These are phyloP conservation scores for Pythium dissotocum DNA, from an alignment of 352 stramenopile species.

Conservation along the genomic window DNA sequence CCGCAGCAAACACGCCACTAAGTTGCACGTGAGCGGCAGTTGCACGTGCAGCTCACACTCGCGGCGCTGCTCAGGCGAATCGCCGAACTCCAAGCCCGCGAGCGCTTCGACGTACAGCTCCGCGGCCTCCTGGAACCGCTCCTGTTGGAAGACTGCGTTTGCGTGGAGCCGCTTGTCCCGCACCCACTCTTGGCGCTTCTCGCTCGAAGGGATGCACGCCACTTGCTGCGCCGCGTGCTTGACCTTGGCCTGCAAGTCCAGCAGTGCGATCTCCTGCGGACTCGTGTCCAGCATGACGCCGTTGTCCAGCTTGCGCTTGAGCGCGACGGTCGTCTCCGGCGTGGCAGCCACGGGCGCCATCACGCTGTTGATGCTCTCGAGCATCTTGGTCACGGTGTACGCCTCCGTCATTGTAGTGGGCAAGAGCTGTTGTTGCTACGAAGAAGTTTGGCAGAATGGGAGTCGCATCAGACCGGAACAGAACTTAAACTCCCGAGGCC, in stretches of 20 bases:
- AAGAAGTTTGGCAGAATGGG: not conserved
- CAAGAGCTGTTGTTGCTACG: not conserved
- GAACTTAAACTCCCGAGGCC: not conserved
- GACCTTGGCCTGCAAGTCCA: conserved; percentile 75
- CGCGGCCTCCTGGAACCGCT: conserved; percentile 48
- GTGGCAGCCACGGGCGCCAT: conserved; percentile 66
- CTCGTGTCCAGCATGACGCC: conserved; percentile 81
- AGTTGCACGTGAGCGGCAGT: conserved; percentile 78
- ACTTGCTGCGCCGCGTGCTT: conserved; percentile 70
- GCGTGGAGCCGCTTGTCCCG: conserved; percentile 38
- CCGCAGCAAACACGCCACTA: conserved; percentile 76
- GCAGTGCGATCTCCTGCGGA: conserved; percentile 66
- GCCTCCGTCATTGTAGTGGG: conserved; percentile 39
- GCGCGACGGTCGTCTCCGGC: conserved; percentile 44
- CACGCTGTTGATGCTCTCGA: conserved; percentile 75
- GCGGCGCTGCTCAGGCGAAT: conserved; percentile 35
- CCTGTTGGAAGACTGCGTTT: conserved; percentile 56
- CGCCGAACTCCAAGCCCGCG: conserved; percentile 64
- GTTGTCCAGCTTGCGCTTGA: conserved; percentile 79
- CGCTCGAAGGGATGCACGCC: conserved; percentile 32
- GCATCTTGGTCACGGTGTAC: conserved; percentile 87
- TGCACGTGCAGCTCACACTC: conserved; percentile 51
- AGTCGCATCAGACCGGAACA: not conserved
- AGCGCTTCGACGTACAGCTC: conserved; percentile 75
- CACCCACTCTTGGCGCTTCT: conserved; percentile 50